These are phyloP conservation scores for Nasturtium officinale DNA, from an alignment of 345 rosid genomes.

Conservation along the genomic window DNA sequence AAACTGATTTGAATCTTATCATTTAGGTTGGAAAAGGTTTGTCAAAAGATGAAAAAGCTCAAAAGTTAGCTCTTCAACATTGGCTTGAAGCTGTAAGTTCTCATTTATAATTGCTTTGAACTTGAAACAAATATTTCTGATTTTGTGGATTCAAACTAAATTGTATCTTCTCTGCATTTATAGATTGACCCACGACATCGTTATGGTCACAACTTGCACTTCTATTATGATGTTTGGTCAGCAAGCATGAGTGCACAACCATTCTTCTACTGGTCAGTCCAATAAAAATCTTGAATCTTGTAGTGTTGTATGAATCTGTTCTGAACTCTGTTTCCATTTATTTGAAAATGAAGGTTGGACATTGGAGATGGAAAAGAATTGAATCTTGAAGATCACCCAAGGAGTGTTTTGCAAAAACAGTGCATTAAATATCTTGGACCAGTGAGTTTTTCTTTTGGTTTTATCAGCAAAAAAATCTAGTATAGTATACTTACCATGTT, in stretches of 20 bases:
- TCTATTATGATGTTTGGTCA: conserved; percentile 74
- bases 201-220: conserved; percentile 85
- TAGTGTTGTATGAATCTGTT: conserved; percentile 1
- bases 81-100: conserved; percentile 82
- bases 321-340: conserved; percentile 28
- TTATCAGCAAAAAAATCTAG: background rate
- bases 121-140: background rate
- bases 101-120: background rate
- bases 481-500: background rate
- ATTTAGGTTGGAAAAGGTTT: conserved; percentile 69
- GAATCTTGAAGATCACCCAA: conserved; percentile 51
- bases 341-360: conserved; percentile 63
- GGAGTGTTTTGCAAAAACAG: conserved; percentile 55
- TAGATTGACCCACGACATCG: conserved; percentile 90
- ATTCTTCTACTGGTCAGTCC: conserved; percentile 70
- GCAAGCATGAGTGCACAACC: conserved; percentile 68
- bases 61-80: conserved; percentile 70
- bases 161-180: background rate
- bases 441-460: conserved; percentile 43
- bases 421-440: conserved; percentile 75
- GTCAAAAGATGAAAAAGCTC: conserved; percentile 73
- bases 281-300: conserved; percentile 2
- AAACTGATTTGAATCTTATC: conserved; percentile 5
- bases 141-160: conserved; percentile 5
- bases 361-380: conserved; percentile 73